These are phyloP conservation scores for Byssochlamys sp. DNA, from an alignment of 2,329 filamentous ascomycete genomes.

Conservation along the genomic window DNA sequence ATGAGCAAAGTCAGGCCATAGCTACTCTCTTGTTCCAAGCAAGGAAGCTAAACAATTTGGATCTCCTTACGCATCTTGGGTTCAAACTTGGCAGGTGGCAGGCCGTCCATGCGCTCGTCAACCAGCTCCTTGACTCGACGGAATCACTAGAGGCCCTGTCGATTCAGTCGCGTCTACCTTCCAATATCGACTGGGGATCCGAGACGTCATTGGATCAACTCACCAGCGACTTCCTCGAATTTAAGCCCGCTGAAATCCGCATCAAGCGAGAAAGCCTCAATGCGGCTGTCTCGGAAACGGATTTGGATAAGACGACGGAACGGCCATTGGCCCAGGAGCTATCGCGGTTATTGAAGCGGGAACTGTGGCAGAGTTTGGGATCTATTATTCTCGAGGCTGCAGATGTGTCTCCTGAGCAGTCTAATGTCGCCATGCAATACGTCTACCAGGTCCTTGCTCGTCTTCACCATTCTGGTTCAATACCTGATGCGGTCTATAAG, in stretches of 20 bases:
- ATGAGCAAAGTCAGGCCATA: constrained; percentile 19
- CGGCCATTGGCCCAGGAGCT: constrained; percentile 16
- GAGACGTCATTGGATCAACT: constrained; percentile 22
- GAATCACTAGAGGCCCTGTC: constrained; percentile 15
- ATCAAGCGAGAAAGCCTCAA: background rate
- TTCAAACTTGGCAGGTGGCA: constrained; percentile 32
- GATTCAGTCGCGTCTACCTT: constrained; percentile 13
- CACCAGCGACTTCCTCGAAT: constrained; percentile 8
- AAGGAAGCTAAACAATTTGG: constrained; percentile 16
- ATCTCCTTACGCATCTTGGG: constrained; percentile 33
- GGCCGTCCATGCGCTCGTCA: constrained; percentile 30
- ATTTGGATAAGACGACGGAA: constrained; percentile 16
- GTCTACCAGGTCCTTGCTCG: constrained; percentile 37
- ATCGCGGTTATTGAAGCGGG: constrained; percentile 20
- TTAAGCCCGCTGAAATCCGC: background rate
- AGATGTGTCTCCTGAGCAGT: constrained; percentile 24
- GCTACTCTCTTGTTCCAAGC: constrained; percentile 23
- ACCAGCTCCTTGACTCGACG: constrained; percentile 29
- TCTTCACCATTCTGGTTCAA: constrained; percentile 35
- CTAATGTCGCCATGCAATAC: constrained; percentile 33
- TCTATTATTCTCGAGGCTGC: constrained; percentile 33
- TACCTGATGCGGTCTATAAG: constrained; percentile 37
- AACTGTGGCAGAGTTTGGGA: constrained; percentile 32
- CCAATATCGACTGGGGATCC: constrained; percentile 20
- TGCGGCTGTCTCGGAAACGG: background rate